Evolutionary conservation across 2,329 filamentous ascomycete species (phyloP).

Genomic region (Sporothrix pallida): DNA sequence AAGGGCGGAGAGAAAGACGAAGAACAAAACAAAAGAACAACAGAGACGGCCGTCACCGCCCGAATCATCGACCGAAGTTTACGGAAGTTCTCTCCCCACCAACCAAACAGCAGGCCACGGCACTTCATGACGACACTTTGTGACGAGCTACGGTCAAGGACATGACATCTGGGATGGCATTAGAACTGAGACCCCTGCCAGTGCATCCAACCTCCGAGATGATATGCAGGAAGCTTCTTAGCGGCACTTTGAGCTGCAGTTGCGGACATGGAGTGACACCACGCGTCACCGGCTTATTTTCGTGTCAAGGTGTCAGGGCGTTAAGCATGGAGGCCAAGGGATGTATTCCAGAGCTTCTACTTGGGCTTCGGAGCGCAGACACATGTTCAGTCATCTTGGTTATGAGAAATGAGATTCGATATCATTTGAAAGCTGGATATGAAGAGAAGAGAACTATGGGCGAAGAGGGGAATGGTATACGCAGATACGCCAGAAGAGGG

Average conservation of each 20-base stretch:
- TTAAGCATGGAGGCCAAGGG: background rate
- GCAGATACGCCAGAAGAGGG: constrained; percentile 4
- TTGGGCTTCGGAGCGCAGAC: background rate
- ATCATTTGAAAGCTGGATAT: background rate
- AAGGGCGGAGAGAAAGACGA: background rate
- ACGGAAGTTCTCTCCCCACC: no score
- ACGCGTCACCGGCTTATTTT: constrained; percentile 15
- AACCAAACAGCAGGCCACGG: no score
- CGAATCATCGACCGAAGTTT: no score
- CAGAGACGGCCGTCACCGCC: no score
- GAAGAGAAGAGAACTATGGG: no score
- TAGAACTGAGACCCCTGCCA: background rate
- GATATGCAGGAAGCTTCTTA: background rate
- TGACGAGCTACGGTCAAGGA: no score
- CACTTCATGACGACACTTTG: no score
- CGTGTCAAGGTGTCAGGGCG: no score
- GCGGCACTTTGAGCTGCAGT: background rate
- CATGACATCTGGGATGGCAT: no score
- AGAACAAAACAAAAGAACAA: no score
- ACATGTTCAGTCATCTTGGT: background rate
- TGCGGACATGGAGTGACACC: background rate
- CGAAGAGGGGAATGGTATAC: constrained; percentile 9
- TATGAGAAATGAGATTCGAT: background rate
- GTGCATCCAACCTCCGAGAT: background rate
- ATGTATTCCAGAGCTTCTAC: no score